Conservation (phyloP, 306 rosid genomes). For the Quercus bicolor region DNA sequence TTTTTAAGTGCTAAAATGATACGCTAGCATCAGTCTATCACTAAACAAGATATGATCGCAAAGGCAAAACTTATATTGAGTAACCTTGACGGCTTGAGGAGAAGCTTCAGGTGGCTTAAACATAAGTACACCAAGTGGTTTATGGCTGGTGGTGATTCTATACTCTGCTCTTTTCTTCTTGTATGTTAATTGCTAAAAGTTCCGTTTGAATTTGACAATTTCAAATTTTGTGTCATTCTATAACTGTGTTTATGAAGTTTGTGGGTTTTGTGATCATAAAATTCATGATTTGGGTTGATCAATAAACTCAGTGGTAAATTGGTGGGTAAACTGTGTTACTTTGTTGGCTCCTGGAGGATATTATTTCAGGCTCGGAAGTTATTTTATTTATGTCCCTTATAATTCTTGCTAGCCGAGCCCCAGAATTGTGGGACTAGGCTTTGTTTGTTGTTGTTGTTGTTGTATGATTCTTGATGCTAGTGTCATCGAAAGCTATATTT, state of each 20-base stretch:
- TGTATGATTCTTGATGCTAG: not conserved
- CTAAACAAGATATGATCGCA: too few relatives aligned
- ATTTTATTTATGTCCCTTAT: not conserved
- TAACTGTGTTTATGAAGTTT: conserved; percentile 20
- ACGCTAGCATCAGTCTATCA: too few relatives aligned
- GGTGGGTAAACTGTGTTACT: not conserved
- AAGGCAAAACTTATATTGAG: too few relatives aligned
- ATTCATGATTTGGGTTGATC: not conserved
- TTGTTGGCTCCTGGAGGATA: not conserved
- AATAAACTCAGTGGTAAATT: not conserved
- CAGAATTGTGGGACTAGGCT: too few relatives aligned
- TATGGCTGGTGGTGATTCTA: conserved; percentile 60
- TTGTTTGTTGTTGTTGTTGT: too few relatives aligned
- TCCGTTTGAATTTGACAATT: conserved; percentile 6
- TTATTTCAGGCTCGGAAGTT: conserved; percentile 11
- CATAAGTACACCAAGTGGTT: conserved; percentile 64
- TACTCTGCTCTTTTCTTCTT: not conserved
- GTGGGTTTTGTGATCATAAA: conserved; percentile 8
- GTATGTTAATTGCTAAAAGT: not conserved
- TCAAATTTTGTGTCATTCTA: conserved; percentile 6
- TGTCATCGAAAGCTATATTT: not conserved
- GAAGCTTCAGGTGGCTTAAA: conserved; percentile 91
- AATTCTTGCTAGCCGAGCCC: not conserved
- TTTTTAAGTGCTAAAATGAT: too few relatives aligned
- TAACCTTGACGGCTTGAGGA: conserved; percentile 28